Conservation (phyloP, 2,329 filamentous ascomycete genomes). For the Diplodia scrobiculata region DNA sequence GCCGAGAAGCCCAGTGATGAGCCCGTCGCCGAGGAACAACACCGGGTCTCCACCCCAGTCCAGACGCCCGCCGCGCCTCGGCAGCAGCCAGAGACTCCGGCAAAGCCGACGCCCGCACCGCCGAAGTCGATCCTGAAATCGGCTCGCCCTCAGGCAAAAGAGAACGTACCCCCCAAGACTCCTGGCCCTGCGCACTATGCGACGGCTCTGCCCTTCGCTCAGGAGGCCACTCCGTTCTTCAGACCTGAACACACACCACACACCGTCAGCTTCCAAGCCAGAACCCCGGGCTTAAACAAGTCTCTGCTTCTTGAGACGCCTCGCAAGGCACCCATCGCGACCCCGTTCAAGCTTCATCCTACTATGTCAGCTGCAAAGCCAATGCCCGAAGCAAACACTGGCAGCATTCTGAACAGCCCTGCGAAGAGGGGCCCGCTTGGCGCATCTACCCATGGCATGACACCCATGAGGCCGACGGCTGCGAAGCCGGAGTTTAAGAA, state of each 20-base stretch:
- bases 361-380: constrained; percentile 25
- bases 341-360: constrained; percentile 29
- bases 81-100: constrained; percentile 9
- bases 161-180: constrained; percentile 14
- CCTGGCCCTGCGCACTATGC: constrained; percentile 14
- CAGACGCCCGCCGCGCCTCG: constrained; percentile 2
- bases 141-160: background rate
- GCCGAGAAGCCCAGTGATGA: background rate
- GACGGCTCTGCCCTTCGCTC: constrained; percentile 11
- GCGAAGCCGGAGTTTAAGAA: constrained; percentile 7
- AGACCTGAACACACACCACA: constrained; percentile 1
- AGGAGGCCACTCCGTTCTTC: constrained; percentile 26
- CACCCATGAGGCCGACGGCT: constrained; percentile 16
- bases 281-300: constrained; percentile 20
- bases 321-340: constrained; percentile 21
- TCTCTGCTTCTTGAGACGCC: constrained; percentile 29
- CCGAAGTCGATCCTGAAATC: background rate
- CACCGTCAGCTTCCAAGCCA: constrained; percentile 20
- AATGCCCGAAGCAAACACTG: background rate
- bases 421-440: constrained; percentile 20
- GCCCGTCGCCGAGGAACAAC: background rate
- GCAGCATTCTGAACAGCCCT: constrained; percentile 22
- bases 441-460: constrained; percentile 6
- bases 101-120: constrained; percentile 2
- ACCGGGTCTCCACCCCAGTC: constrained; percentile 5